phyloP scores from a whole-genome alignment of 352 stramenopile species.

The Phytopythium delawarense region DNA sequence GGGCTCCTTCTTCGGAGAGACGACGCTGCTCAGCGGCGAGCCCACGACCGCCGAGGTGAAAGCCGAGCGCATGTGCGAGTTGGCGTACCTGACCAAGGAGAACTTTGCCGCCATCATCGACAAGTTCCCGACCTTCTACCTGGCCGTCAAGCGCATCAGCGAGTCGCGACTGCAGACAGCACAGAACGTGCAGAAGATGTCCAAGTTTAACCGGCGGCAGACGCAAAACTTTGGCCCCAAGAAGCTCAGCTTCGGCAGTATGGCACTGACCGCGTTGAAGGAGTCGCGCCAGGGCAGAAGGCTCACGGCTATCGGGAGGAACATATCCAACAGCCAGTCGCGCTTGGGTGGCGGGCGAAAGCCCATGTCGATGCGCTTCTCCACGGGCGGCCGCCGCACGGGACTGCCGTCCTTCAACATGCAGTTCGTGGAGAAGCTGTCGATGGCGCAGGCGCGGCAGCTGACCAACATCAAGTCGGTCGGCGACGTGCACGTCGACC shows the following conservation, averaged over 20 bases:
- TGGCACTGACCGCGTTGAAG: slow-evolving; percentile 14
- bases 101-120: slow-evolving; percentile 57
- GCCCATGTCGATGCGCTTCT: slow-evolving; percentile 12
- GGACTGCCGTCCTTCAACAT: slow-evolving; percentile 18
- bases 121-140: slow-evolving; percentile 68
- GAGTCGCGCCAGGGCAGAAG: slow-evolving; percentile 17
- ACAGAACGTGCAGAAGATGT: slow-evolving; percentile 62
- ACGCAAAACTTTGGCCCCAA: slow-evolving; percentile 21
- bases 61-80: slow-evolving; percentile 56
- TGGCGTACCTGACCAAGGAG: slow-evolving; percentile 52
- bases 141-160: slow-evolving; percentile 58
- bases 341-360: background rate
- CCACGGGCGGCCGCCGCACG: slow-evolving; percentile 17
- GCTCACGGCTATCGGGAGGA: slow-evolving; percentile 7
- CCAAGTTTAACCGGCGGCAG: slow-evolving; percentile 40
- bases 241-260: slow-evolving; percentile 17
- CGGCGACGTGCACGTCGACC: slow-evolving; percentile 19
- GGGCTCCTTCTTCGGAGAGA: slow-evolving; percentile 76
- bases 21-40: slow-evolving; percentile 52
- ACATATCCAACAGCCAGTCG: slow-evolving; percentile 3
- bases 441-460: slow-evolving; percentile 28
- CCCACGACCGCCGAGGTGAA: slow-evolving; percentile 54
- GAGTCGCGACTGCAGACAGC: slow-evolving; percentile 65
- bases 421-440: slow-evolving; percentile 29
- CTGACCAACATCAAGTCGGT: slow-evolving; percentile 26